These are phyloP conservation scores for Neurospora sp. DNA, from an alignment of 495 filamentous ascomycete species.

Conservation along the genomic window DNA sequence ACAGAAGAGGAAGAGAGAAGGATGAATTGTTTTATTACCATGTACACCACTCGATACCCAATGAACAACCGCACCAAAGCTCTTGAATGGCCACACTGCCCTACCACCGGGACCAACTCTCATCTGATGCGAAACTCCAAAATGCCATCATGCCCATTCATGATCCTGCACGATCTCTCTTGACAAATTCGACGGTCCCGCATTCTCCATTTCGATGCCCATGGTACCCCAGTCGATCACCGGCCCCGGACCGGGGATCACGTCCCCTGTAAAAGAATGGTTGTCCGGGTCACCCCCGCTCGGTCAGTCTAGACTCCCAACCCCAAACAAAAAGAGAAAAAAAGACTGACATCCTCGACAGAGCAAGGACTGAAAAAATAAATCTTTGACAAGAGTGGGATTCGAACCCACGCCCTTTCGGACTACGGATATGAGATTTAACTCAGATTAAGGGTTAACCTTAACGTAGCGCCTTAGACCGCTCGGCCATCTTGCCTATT, in stretches of 20 bases:
- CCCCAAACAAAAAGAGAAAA: not conserved
- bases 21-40: not conserved
- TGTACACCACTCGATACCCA: conserved; percentile 1
- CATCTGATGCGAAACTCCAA: not conserved
- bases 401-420: conserved; percentile 12
- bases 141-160: not conserved
- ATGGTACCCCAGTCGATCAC: not conserved
- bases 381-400: conserved; percentile 7
- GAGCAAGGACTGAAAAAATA: not conserved
- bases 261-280: not conserved
- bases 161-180: not conserved
- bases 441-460: conserved; percentile 13
- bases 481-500: conserved; percentile 17
- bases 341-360: not conserved
- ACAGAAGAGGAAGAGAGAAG: not conserved
- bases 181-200: not conserved
- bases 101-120: not conserved
- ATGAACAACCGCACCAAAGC: not conserved
- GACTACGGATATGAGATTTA: not conserved
- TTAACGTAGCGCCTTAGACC: conserved; percentile 21
- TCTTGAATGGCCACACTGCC: not conserved
- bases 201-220: not conserved
- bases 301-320: not conserved
- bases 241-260: not conserved
- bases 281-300: not conserved